Evolutionary conservation across 1,284 basidiomycete species (phyloP).

Genomic region (Porodaedalea pini): DNA sequence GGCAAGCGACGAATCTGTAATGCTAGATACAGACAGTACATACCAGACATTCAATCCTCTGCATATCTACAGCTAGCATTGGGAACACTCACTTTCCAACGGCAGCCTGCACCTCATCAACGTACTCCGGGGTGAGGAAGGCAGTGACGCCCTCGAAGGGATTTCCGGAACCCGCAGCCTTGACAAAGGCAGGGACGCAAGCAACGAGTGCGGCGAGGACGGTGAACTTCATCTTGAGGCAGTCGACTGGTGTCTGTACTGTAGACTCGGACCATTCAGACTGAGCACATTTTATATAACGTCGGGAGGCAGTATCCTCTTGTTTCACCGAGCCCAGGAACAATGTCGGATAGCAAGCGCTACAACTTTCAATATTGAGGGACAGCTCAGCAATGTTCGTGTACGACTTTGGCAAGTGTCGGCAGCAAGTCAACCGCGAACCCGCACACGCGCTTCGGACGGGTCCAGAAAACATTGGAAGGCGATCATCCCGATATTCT

Average conservation of each 20-base stretch:
- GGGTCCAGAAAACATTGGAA: not conserved
- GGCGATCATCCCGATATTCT: not conserved
- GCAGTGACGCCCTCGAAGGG: slow-evolving; percentile 19
- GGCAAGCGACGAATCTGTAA: slow-evolving; percentile 20
- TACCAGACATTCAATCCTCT: not conserved
- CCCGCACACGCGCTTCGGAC: not conserved
- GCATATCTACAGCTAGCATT: not conserved
- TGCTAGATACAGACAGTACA: slow-evolving; percentile 12
- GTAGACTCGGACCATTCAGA: not conserved
- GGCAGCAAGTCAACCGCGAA: not conserved
- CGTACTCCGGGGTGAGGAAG: slow-evolving; percentile 22
- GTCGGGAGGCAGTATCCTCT: not conserved
- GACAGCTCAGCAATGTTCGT: slow-evolving; percentile 12
- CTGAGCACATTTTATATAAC: slow-evolving; percentile 12
- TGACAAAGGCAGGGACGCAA: slow-evolving; percentile 17
- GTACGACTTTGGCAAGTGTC: not conserved
- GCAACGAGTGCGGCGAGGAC: slow-evolving; percentile 18
- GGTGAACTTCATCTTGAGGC: slow-evolving; percentile 20
- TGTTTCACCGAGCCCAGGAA: slow-evolving; percentile 16
- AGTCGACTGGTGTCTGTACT: not conserved
- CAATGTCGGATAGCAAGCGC: slow-evolving; percentile 13
- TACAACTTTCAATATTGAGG: not conserved
- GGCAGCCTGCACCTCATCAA: slow-evolving; percentile 18
- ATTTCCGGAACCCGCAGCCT: slow-evolving; percentile 20
- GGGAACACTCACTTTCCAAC: slow-evolving; percentile 15